Base-by-base conservation (phyloP, 1,139 yeast genomes). In the Yamadazyma dushanensis region DNA sequence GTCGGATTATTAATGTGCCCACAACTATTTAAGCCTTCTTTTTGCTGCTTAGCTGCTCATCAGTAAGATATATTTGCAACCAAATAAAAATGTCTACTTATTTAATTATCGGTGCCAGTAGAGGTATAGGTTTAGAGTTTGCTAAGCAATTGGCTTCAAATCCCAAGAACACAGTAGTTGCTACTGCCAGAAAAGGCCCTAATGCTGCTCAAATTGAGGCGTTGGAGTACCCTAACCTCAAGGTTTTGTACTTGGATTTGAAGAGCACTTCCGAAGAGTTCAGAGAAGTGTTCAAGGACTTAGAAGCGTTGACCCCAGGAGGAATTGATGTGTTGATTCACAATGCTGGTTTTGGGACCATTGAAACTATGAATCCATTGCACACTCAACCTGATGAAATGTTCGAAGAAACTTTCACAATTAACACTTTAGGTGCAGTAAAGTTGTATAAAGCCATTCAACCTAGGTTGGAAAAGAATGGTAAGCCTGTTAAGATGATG, bases 371-470 rank as follows among this genome's bases (percentile, higher is more conserved):
- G 16, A 16, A 15, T 14, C 26, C 26, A 8, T 7, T 26, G 9
- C n/a, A 9, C 13, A 5, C 5, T 4, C n/a, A 10, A 18, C 32
- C 29, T 9, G 17, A 22, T 10, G 13, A n/a, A 28, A 34, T 29
- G 35, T 63, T 48, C 49, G 16, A 41, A 4, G 32, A 43, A 1
- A 57, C 54, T 36, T 56, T 50, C 37, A 46, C 45, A 20, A 48
- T 54, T 18, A 66, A 66, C 35, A 43, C 54, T 13, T 26, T 62
- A 4, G 70, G 67, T 0, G 59, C 68, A 3, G 39, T 65, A 10
- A 54, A 54, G 28, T 38, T 61, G 0, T 43, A 55, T 31, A 56
- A 56, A 34, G 51, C 54, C 3, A 24, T 62, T 24, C 49, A 50
- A 29, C 64, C 65, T 8, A 13, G 27, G 8, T 37, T 33, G 16